These are phyloP conservation scores for Clohesyomyces aquaticus DNA, from an alignment of 495 filamentous ascomycete genomes.

Conservation along the genomic window DNA sequence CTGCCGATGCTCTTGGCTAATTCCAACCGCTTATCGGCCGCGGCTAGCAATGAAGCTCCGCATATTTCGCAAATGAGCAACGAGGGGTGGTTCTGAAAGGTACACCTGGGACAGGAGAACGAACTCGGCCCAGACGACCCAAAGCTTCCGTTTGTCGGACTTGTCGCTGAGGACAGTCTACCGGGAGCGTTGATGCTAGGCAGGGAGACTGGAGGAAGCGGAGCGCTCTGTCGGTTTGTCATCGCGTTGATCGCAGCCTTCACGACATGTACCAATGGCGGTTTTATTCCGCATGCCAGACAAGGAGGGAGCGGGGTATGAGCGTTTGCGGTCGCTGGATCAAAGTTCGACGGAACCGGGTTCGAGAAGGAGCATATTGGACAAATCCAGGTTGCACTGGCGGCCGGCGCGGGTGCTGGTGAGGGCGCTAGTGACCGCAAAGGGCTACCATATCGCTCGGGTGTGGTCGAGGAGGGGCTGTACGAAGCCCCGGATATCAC, in stretches of 20 bases:
- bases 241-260: conserved; percentile 75
- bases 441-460: conserved; percentile 53
- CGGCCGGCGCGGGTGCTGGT: conserved; percentile 55
- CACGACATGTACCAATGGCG: conserved; percentile 74
- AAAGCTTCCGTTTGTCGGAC: background rate
- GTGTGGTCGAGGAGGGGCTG: conserved; percentile 50
- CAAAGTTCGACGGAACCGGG: conserved; percentile 89
- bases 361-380: conserved; percentile 98
- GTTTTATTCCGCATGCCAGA: conserved; percentile 91
- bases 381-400: conserved; percentile 92
- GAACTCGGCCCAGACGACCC: conserved; percentile 5
- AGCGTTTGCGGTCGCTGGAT: conserved; percentile 72
- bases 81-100: conserved; percentile 90
- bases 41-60: conserved; percentile 71
- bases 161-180: conserved; percentile 2
- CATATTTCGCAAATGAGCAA: conserved; percentile 89
- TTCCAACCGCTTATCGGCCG: conserved; percentile 49
- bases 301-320: conserved; percentile 82
- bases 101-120: conserved; percentile 85
- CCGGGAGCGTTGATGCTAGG: background rate
- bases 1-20: conserved; percentile 51
- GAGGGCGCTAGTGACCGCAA: conserved; percentile 51
- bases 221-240: conserved; percentile 38
- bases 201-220: background rate
- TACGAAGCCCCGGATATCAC: conserved; percentile 44